Evolutionary conservation across 441 rosid genomes (phyloP), one percentile per base, ranked within the genome.

Genomic region (Brassica hybrid): DNA sequence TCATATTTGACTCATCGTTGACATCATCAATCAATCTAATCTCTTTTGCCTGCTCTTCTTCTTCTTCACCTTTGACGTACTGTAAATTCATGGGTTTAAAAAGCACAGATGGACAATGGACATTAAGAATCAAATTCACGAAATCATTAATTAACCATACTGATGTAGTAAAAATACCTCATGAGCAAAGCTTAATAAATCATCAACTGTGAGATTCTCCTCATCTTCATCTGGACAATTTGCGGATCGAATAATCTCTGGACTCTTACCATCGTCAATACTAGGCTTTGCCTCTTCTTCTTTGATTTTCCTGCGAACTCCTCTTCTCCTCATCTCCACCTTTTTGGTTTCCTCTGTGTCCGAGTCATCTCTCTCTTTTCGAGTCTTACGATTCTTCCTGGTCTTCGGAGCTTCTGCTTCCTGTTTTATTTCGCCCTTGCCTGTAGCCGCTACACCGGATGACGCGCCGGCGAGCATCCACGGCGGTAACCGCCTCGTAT

Each of bases 401-500:
- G 65, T 50, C 69, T 54, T 17, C 1, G 59, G 59, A 54, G 72
- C 27, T 75, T 79, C 19, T 79, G 58, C 36, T 75, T 75, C 68
- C 13, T 21, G 18, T 57, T 63, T 73, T 64, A 30, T 7, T 52
- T 64, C 48, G 2, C 3, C 34, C 6, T 73, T 73, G 59, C n/a
- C 19, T 34, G 69, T 0, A 0, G 38, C 25, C 8, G 74, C 0
- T 52, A 18, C 78, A 45, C 9, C 75, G 72, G 79, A 19, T 0
- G 82, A 54, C 1, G 72, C 79, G 57, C 68, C 82, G 41, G 63
- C 34, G n/a, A 64, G 3, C 76, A 79, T 79, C 82, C 82, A 79
- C 69, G 82, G 76, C 13, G 79, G 82, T 70, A 75, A 74, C 69
- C 82, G 79, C 79, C 79, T 74, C 76, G 23, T 32, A 57, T 56